Base-by-base conservation (phyloP, 2,329 filamentous ascomycete species). In the Botryotinia calthae region DNA sequence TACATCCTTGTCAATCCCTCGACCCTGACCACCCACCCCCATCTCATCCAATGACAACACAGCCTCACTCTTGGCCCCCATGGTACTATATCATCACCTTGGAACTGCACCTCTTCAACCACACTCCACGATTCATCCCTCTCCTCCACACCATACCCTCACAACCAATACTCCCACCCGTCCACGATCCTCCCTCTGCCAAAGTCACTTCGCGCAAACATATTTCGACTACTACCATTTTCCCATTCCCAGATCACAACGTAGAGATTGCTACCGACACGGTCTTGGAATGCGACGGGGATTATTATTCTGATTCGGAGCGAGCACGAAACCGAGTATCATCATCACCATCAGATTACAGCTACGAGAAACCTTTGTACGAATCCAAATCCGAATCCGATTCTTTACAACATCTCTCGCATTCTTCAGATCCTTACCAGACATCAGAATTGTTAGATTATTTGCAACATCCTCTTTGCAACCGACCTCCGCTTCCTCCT, bases 41-140 rank as follows among this genome's bases (percentile, higher is more conserved):
- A 22, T 31, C 4, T 20, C 12, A 64, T 44, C 61, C 61, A 46
- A 64, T 59, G 37, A 70, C 20, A 42, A 42, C 67, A 70, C 40
- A 56, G 51, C 51, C 56, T 59, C 51, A 56, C 37, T 71, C 70
- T 46, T 72, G 62, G 56, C 59, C 40, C 59, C 25, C 8, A n/a
- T 63, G 37, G n/a, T 63, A 44, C 40, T 20, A 28, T 28, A 44
- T 28, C 25, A 42, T 28, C 12, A 64, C 40, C 42, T 64, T 46
- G 28, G 40, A 44, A 42, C 59, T 58, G 59, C 58, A 48, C 20
- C 63, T 31, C 65, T 44, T 44, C 56, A 51, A 12, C 44, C 34
- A 25, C 42, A 65, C 64, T 66, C 44, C 64, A 12, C 28, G 14
- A 25, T 66, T 48, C 20, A 51, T 66, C 8, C 61, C 40, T 7